Conservation (phyloP, 176 grass and related monocot species). For the Triticum dicoccoides region DNA sequence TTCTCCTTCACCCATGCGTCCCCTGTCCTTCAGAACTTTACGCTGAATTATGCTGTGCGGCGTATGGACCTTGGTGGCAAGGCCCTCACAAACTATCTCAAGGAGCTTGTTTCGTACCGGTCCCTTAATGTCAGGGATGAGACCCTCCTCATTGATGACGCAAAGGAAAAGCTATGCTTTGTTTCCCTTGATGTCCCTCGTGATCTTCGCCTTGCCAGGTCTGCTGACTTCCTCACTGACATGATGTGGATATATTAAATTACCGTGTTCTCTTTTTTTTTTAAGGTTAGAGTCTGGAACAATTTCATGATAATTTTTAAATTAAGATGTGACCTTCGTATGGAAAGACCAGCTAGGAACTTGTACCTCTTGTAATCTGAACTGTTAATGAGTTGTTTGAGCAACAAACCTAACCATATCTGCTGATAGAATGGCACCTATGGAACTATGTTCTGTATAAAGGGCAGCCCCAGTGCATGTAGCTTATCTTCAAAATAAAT, state of each 20-base stretch:
- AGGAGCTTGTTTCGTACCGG: constrained; percentile 87
- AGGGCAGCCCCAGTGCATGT: no score
- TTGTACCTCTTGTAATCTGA: constrained; percentile 5
- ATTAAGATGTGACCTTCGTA: neutral
- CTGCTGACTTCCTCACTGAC: constrained; percentile 8
- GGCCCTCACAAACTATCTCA: constrained; percentile 93
- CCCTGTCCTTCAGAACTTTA: constrained; percentile 83
- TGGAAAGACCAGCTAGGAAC: neutral
- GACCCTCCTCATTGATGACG: constrained; percentile 89
- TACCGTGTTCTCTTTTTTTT: neutral
- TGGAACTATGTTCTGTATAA: neutral
- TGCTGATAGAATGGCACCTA: neutral
- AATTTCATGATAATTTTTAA: neutral
- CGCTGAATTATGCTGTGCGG: constrained; percentile 75
- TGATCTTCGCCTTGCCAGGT: constrained; percentile 82
- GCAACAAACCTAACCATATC: neutral
- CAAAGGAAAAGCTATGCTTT: constrained; percentile 94
- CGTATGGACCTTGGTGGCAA: constrained; percentile 95
- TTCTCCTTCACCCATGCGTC: constrained; percentile 95
- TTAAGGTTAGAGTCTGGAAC: neutral
- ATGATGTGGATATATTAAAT: neutral
- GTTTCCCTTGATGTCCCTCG: constrained; percentile 79
- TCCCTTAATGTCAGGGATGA: constrained; percentile 96
- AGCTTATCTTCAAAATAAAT: neutral
- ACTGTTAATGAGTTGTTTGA: neutral